Conservation (phyloP, 805 yeast genomes). For the Danielia reshetovae region DNA sequence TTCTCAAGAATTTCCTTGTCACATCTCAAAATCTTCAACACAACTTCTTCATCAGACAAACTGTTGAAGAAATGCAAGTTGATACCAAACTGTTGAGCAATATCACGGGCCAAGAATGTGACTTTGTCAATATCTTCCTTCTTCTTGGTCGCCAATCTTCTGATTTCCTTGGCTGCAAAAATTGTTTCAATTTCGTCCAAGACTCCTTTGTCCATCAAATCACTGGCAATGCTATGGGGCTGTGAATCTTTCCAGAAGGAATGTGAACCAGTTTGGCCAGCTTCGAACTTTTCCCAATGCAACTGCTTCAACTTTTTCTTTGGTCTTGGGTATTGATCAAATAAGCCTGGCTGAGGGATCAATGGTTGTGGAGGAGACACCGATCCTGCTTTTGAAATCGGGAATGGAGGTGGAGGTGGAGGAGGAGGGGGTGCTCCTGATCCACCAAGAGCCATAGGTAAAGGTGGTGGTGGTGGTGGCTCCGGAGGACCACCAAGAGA, state of each 20-base stretch:
- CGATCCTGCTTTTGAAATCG: slow-evolving; percentile 9
- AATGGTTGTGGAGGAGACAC: slow-evolving; percentile 11
- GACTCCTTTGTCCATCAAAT: slow-evolving; percentile 55
- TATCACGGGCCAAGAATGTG: slow-evolving; percentile 62
- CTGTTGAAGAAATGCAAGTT: slow-evolving; percentile 76
- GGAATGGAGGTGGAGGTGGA: slow-evolving; percentile 27
- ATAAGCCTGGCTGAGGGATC: slow-evolving; percentile 21
- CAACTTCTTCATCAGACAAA: slow-evolving; percentile 59
- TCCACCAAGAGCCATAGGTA: slow-evolving; percentile 6
- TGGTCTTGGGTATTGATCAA: slow-evolving; percentile 53
- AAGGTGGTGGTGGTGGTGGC: slow-evolving; percentile 14
- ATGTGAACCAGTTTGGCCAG: slow-evolving; percentile 35
- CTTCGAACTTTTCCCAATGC: slow-evolving; percentile 76
- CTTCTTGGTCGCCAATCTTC: slow-evolving; percentile 40
- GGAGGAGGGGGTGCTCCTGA: slow-evolving; percentile 19
- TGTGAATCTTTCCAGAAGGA: slow-evolving; percentile 61
- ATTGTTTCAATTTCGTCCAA: slow-evolving; percentile 59
- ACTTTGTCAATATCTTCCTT: slow-evolving; percentile 44
- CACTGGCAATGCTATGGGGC: slow-evolving; percentile 42
- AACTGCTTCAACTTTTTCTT: slow-evolving; percentile 66
- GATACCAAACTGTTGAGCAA: slow-evolving; percentile 93
- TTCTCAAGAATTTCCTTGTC: slow-evolving; percentile 66
- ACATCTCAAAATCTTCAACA: slow-evolving; percentile 70
- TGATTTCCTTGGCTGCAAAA: slow-evolving; percentile 55
- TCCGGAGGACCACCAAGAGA: slow-evolving; percentile 20